Conservation (phyloP, 768 basidiomycete genomes). For the Boletus tomentosulus region DNA sequence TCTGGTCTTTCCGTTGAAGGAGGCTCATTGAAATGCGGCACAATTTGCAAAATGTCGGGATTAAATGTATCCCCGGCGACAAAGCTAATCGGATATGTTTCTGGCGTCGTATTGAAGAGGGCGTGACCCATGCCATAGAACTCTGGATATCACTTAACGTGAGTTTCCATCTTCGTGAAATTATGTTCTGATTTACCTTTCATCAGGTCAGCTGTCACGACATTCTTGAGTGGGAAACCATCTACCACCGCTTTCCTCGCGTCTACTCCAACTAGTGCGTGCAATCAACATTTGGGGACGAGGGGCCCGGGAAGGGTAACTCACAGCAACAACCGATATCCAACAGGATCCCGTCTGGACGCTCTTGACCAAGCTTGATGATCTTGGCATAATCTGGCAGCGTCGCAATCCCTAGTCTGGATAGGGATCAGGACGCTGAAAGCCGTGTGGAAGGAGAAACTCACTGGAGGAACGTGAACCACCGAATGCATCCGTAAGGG, state of each 20-base stretch:
- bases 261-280: constrained; percentile 28
- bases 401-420: constrained; percentile 11
- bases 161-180: not conserved
- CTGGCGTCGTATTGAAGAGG: constrained; percentile 53
- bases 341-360: constrained; percentile 36
- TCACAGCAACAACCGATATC: constrained; percentile 46
- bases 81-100: constrained; percentile 49
- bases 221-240: constrained; percentile 39
- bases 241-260: constrained; percentile 38
- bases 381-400: constrained; percentile 22
- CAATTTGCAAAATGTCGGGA: constrained; percentile 35
- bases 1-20: constrained; percentile 23
- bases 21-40: constrained; percentile 26
- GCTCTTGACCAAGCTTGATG: constrained; percentile 35
- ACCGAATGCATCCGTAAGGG: constrained; percentile 28
- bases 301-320: constrained; percentile 4
- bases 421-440: not conserved
- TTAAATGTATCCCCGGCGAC: constrained; percentile 55
- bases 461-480: constrained; percentile 24
- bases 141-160: constrained; percentile 27
- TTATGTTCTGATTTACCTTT: constrained; percentile 22
- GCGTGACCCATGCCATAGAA: constrained; percentile 59
- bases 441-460: not conserved
- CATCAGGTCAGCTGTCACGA: constrained; percentile 38
- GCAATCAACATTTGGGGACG: not conserved